A percentile compares a stretch with the other conserved stretches of the same genome.
These are phyloP conservation scores for Tetraselmis striata DNA, from an alignment of 139 green algal species.

Conservation along the genomic window DNA sequence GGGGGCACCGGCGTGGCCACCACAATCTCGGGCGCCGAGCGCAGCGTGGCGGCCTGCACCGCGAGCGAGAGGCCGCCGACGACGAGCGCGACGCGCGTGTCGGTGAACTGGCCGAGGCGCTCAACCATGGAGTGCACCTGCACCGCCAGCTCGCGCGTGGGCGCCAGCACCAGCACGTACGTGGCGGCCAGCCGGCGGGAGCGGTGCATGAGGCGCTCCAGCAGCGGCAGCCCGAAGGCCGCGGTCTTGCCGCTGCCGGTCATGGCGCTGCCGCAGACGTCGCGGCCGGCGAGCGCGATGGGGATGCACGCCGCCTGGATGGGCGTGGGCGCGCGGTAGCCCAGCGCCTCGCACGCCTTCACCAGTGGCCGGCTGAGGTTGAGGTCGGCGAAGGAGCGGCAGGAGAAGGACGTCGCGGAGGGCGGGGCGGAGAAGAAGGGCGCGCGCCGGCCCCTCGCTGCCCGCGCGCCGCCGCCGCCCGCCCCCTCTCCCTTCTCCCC, in stretches of 20 bases:
- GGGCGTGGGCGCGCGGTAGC: slow-evolving; percentile 49
- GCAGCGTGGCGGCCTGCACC: slow-evolving; percentile 74
- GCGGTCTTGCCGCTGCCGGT: slow-evolving; percentile 97
- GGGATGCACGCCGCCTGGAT: slow-evolving; percentile 87
- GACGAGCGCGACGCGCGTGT: slow-evolving; percentile 79
- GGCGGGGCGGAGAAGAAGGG: slow-evolving; percentile 20
- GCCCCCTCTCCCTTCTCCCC: slow-evolving; percentile 17
- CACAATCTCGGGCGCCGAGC: slow-evolving; percentile 75
- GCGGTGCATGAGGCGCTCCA: slow-evolving; percentile 90
- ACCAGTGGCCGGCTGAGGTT: slow-evolving; percentile 83
- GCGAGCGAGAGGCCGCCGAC: slow-evolving; percentile 86
- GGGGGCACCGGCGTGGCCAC: slow-evolving; percentile 77
- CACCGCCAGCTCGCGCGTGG: slow-evolving; percentile 88
- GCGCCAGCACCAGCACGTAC: slow-evolving; percentile 77
- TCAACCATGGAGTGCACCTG: slow-evolving; percentile 92
- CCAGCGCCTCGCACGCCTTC: slow-evolving; percentile 74
- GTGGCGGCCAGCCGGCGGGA: slow-evolving; percentile 59
- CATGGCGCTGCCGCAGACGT: slow-evolving; percentile 92
- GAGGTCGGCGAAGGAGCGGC: slow-evolving; percentile 72
- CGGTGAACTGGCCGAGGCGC: slow-evolving; percentile 89
- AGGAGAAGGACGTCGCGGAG: background rate
- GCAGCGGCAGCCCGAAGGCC: slow-evolving; percentile 84
- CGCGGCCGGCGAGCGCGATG: slow-evolving; percentile 80
- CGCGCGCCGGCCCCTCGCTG: background rate
- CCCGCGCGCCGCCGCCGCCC: background rate